A percentile compares a stretch with the other conserved stretches of the same genome.
Conservation (phyloP, 2,329 filamentous ascomycete species). For the Aspergillus fischeri region DNA sequence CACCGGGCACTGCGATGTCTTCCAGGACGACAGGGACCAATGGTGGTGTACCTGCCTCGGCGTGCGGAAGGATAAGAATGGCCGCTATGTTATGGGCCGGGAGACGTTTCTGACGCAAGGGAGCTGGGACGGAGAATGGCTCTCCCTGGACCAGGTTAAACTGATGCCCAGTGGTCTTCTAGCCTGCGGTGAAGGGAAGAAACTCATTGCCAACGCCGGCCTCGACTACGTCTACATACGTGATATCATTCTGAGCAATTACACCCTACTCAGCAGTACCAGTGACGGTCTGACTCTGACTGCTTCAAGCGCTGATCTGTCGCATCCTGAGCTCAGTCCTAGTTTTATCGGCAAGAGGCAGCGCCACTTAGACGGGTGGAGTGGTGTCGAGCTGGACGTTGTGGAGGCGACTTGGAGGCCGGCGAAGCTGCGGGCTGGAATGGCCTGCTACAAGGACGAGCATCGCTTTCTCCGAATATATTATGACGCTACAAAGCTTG, state of each 20-base stretch:
- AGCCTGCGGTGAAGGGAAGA: not conserved
- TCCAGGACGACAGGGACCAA: constrained; percentile 13
- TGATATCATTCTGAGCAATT: constrained; percentile 17
- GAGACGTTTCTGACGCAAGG: constrained; percentile 31
- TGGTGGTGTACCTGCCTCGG: constrained; percentile 22
- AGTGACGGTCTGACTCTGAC: not conserved
- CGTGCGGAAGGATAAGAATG: constrained; percentile 12
- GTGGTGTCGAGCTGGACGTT: constrained; percentile 5
- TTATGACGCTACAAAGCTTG: constrained; percentile 8
- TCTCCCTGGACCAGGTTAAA: constrained; percentile 15
- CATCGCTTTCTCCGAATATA: constrained; percentile 18
- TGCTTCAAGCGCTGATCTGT: constrained; percentile 13
- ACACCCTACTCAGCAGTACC: constrained; percentile 12
- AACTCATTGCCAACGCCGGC: constrained; percentile 9
- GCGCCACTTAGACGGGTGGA: constrained; percentile 13
- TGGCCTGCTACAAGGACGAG: constrained; percentile 22
- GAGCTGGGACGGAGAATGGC: constrained; percentile 20
- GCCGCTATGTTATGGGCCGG: constrained; percentile 27
- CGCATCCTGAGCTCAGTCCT: constrained; percentile 11
- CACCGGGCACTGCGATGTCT: constrained; percentile 20
- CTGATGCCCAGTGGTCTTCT: constrained; percentile 4
- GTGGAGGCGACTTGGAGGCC: not conserved
- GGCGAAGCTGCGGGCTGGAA: constrained; percentile 7
- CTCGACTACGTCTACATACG: constrained; percentile 24
- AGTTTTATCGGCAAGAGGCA: constrained; percentile 27